Evolutionary conservation across 2,329 filamentous ascomycete species (phyloP).

Genomic region (Sporothrix pseudoabietina): DNA sequence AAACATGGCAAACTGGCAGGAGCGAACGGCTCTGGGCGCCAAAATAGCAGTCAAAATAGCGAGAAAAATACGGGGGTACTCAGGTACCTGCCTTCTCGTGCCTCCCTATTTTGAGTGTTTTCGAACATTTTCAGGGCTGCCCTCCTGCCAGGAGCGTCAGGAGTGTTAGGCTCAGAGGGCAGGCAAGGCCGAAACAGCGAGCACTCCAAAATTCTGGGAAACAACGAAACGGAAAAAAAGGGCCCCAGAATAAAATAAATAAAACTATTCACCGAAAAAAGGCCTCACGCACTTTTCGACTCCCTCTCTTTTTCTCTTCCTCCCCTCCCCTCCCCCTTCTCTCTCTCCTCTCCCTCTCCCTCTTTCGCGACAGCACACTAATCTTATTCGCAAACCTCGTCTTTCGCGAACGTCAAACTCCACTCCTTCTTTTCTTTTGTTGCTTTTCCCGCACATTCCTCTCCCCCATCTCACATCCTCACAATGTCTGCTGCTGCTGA

Average conservation of each 20-base stretch:
- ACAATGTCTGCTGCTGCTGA: slow-evolving; percentile 54
- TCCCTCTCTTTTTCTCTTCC: slow-evolving; percentile 15
- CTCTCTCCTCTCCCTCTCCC: slow-evolving; percentile 22
- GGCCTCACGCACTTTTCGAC: slow-evolving; percentile 29
- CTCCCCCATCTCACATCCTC: slow-evolving; percentile 35
- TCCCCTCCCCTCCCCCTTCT: slow-evolving; percentile 31
- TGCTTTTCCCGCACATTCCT: slow-evolving; percentile 33
- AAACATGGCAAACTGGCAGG: slow-evolving; percentile 14
- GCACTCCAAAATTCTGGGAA: not conserved
- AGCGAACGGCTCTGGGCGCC: not conserved
- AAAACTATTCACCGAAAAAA: slow-evolving; percentile 27
- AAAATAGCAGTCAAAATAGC: not conserved
- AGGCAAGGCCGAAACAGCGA: slow-evolving; percentile 1
- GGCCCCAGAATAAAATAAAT: slow-evolving; percentile 6
- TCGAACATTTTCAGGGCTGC: not conserved
- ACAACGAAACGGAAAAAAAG: not conserved
- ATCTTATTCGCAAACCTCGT: slow-evolving; percentile 19
- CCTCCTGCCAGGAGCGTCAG: not conserved
- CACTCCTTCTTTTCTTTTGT: slow-evolving; percentile 39
- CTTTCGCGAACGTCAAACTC: slow-evolving; percentile 33
- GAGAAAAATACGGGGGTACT: not conserved
- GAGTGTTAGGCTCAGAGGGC: not conserved
- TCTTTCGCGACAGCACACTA: slow-evolving; percentile 16
- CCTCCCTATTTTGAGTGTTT: not conserved
- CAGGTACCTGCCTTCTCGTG: slow-evolving; percentile 2